Evolutionary conservation across 139 green algal genomes (phyloP), one percentile per base, ranked within the genome.

Genomic region (Chlamydomonas incerta): DNA sequence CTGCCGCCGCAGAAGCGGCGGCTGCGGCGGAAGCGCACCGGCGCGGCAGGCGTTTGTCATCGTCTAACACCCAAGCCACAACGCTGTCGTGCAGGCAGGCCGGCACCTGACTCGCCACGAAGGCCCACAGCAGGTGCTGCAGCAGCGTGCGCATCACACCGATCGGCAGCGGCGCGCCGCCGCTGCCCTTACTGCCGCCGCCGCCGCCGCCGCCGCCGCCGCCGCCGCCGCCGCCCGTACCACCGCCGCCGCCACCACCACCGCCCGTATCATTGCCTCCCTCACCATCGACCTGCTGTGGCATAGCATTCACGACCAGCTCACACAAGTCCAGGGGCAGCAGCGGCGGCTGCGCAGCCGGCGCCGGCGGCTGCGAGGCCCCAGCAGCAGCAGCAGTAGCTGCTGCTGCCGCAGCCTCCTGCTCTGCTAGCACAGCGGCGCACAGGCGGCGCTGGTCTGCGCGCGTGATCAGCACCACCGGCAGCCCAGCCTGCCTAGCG

Each of bases 41-140:
- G 3, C 72, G 72, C n/a, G 72, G 72, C 72, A 81, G 74, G 31
- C 74, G 52, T 55, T 81, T 81, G 34, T 81, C 74, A 33, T 81
- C 74, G 33, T 81, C 74, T 21, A 81, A 55, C 26, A 81, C 52
- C 74, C 74, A 81, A 0, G 55, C 74, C 41, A 81, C 74, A 3
- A 33, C 74, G 2, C 2, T 58, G 52, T 5, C 0, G 3, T 33
- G 52, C 31, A 81, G 11, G 55, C 21, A 24, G 20, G n/a, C 11
- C 10, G 55, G 55, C 55, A 69, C 33, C 52, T 69, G 37, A 0
- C 31, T 15, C 2, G 34, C 23, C 14, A 34, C 21, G 55, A 81
- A 70, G 31, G 21, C 29, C 17, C 6, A 13, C 55, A 81, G 41
- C 55, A 69, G 55, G 74, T 81, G 74, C 74, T 81, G 74, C 52